A percentile compares a stretch with the other conserved stretches of the same genome.
Evolutionary conservation across 352 stramenopile genomes (phyloP).

Genomic region (Globisporangium megalacanthum): DNA sequence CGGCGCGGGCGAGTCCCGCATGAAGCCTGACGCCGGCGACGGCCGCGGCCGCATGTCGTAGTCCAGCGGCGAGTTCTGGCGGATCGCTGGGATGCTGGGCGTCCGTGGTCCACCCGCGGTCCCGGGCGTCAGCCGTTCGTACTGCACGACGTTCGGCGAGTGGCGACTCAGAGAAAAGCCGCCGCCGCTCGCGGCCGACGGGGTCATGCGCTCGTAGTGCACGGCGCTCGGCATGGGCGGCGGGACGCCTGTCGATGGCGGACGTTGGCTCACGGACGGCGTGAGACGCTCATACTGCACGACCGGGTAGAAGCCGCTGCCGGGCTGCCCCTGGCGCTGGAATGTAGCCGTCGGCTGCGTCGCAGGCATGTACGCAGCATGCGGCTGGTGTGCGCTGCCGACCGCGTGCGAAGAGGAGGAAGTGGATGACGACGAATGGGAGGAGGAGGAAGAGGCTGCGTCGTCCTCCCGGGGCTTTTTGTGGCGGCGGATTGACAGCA

Average conservation of each 20-base stretch:
- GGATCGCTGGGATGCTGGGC: conserved; percentile 20
- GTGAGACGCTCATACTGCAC: conserved; percentile 20
- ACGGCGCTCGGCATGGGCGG: conserved; percentile 16
- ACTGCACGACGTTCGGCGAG: conserved; percentile 29
- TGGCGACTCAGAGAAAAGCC: background rate
- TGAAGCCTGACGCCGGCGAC: conserved; percentile 9
- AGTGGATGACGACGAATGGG: background rate
- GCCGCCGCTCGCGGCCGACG: conserved; percentile 5
- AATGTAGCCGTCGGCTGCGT: conserved; percentile 10
- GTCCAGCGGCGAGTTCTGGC: conserved; percentile 27
- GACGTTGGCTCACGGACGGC: conserved; percentile 15
- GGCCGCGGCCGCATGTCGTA: conserved; percentile 34
- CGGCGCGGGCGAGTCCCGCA: conserved; percentile 23
- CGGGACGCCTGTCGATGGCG: background rate
- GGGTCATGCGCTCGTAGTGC: conserved; percentile 45
- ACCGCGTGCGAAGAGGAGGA: conserved; percentile 5
- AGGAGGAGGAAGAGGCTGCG: background rate
- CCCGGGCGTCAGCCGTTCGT: conserved; percentile 40
- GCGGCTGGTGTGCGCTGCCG: background rate
- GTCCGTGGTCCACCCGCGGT: conserved; percentile 7
- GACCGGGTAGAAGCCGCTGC: conserved; percentile 19
- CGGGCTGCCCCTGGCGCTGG: conserved; percentile 9
- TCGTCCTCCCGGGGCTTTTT: conserved; percentile 45
- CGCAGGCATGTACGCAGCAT: conserved; percentile 5
- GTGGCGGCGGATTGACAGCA: conserved; percentile 56